A percentile compares a stretch with the other conserved stretches of the same genome.
These are phyloP conservation scores for Cryphonectria nitschkei DNA, from an alignment of 2,329 filamentous ascomycete genomes.

Conservation along the genomic window DNA sequence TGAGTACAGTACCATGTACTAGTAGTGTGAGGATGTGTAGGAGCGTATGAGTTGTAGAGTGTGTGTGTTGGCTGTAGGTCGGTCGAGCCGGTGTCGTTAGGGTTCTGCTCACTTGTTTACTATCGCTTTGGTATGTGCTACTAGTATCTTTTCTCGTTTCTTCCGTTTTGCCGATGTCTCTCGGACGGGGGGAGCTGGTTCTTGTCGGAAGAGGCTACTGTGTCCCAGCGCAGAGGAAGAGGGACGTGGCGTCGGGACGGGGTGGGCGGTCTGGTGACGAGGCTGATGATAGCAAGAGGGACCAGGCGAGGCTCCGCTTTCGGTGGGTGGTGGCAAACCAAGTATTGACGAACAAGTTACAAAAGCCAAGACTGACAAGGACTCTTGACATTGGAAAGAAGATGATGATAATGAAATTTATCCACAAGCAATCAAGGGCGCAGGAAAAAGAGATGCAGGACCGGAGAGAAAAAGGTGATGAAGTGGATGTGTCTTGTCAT, in stretches of 20 bases:
- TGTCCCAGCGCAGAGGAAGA: neutral
- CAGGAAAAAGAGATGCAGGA: neutral
- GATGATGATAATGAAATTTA: neutral
- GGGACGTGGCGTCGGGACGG: slow-evolving; percentile 17
- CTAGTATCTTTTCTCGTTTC: neutral
- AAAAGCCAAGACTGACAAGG: neutral
- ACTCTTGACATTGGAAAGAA: neutral
- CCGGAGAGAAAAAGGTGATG: slow-evolving; percentile 3
- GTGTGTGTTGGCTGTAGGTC: neutral
- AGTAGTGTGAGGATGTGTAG: neutral
- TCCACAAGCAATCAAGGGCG: slow-evolving; percentile 10
- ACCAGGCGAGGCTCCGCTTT: slow-evolving; percentile 30
- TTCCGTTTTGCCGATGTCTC: neutral
- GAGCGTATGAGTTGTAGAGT: neutral
- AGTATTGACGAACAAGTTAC: neutral
- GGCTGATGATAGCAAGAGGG: slow-evolving; percentile 22
- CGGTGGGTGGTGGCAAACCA: slow-evolving; percentile 19
- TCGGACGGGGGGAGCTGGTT: neutral
- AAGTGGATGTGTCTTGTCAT: neutral
- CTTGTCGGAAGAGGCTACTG: slow-evolving; percentile 4
- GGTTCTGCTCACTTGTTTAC: neutral
- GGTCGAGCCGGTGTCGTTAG: neutral
- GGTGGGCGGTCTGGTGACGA: slow-evolving; percentile 23
- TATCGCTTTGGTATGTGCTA: too few relatives aligned
- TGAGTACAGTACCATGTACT: neutral